Base-by-base conservation (phyloP, 164 flowering plant species). In the Vitis rupestris region DNA sequence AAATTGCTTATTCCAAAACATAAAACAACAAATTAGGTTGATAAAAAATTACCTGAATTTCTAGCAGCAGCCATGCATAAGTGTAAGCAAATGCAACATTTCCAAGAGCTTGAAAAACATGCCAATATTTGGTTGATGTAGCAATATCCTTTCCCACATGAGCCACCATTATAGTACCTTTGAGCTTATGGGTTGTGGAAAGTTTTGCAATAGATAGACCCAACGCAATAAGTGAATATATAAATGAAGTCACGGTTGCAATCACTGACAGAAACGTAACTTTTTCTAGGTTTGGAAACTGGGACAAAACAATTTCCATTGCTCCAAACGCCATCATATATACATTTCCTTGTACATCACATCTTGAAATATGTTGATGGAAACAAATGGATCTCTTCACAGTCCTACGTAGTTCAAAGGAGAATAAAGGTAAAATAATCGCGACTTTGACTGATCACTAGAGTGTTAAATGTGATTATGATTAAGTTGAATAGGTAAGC, bases 1-100 rank as follows among this genome's bases (percentile, higher is more conserved):
- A 37, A 37, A 3, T 37, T 37, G 44, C 44, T 37, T 37, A 23
- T 23, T 23, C 27, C 27, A 37, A 37, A 37, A 37, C 44, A 37
- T 37, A 37, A 23, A 23, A 23, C 27, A 23, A 37, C 7, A 37
- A 37, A 37, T 37, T 3, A 37, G 7, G 44, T 37, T 37, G 44
- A 37, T 6, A 3, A 37, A 37, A 37, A 51, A 27, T 51, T 65
- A 83, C 86, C 84, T 83, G 84, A 48, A 83, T 81, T 77, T 83
- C 86, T 1, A 83, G 53, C 23, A 83, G 64, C 9, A 83, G 72
- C 65, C 66, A 61, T n/a, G 81, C 74, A 29, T 72, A 83, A 30
- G 78, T 79, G 59, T 72, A 83, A 49, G 86, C 84, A 52, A 83
- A 81, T 13, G 82, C 84, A 66, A 83, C 79, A 50, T 83, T 83